Percentiles rank a stretch among this genome's conserved stretches.
These are phyloP conservation scores for Scedosporium apiospermum DNA, from an alignment of 2,329 filamentous ascomycete genomes.

Conservation along the genomic window DNA sequence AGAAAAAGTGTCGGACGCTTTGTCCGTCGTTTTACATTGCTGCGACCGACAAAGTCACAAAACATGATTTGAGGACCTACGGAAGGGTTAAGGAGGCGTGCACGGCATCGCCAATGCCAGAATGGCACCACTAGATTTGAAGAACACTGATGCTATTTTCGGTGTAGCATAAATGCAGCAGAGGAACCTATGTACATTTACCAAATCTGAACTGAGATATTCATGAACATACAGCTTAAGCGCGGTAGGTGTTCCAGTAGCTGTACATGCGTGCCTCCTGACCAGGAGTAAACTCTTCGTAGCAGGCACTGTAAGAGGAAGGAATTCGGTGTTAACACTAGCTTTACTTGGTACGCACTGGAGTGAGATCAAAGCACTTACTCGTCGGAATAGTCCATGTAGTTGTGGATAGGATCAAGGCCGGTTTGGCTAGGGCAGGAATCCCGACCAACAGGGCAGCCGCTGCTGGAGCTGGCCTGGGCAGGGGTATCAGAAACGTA, in stretches of 20 bases:
- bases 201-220: background rate
- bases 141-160: too few relatives aligned
- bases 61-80: too few relatives aligned
- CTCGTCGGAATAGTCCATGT: slow-evolving; percentile 32
- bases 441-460: slow-evolving; percentile 27
- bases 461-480: slow-evolving; percentile 19
- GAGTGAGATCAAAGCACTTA: slow-evolving; percentile 12
- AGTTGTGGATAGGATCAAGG: slow-evolving; percentile 27
- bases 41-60: too few relatives aligned
- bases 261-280: slow-evolving; percentile 17
- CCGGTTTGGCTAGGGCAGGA: slow-evolving; percentile 22
- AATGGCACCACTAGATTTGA: too few relatives aligned
- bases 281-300: slow-evolving; percentile 32
- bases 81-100: too few relatives aligned
- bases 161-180: background rate
- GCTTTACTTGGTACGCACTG: background rate
- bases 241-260: background rate
- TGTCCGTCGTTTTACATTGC: too few relatives aligned
- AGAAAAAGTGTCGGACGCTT: too few relatives aligned
- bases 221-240: background rate
- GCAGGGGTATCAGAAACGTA: slow-evolving; percentile 30
- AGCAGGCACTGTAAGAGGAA: slow-evolving; percentile 20
- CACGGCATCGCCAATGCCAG: too few relatives aligned
- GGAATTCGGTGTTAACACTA: background rate
- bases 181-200: background rate